These are phyloP conservation scores for Kodamaea anthophila DNA, from an alignment of 1,139 yeast genomes.

Conservation along the genomic window DNA sequence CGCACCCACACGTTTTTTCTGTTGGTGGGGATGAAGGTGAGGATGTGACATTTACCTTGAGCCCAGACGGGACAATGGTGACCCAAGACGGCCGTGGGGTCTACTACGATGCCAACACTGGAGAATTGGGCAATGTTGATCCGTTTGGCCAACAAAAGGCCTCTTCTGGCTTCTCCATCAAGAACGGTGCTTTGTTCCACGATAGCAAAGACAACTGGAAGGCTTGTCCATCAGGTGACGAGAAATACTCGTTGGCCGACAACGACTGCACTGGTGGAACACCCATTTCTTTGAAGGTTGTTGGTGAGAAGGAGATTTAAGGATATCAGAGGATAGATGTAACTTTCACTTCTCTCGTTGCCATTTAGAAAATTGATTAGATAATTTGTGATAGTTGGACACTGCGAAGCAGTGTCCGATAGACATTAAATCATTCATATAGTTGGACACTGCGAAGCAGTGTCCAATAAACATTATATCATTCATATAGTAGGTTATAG, in stretches of 20 bases:
- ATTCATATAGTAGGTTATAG: no score
- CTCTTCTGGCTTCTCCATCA: conserved; percentile 21
- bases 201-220: conserved; percentile 18
- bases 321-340: no score
- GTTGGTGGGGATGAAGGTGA: conserved; percentile 27
- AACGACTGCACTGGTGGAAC: conserved; percentile 25
- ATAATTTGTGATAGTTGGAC: background rate
- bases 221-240: conserved; percentile 24
- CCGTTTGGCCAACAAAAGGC: conserved; percentile 23
- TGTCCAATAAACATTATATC: no score
- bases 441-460: no score
- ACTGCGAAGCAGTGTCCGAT: no score
- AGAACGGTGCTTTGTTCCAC: conserved; percentile 16
- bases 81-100: conserved; percentile 25
- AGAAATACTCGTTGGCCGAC: conserved; percentile 21
- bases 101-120: conserved; percentile 20
- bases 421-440: conserved; percentile 1
- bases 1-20: conserved; percentile 27
- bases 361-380: no score
- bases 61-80: conserved; percentile 19
- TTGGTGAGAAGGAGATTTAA: conserved; percentile 7
- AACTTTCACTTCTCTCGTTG: no score
- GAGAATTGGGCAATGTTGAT: conserved; percentile 26
- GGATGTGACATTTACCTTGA: conserved; percentile 18
- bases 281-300: conserved; percentile 17